Conservation (phyloP, 2,329 filamentous ascomycete species). For the Huntiella moniliformis region DNA sequence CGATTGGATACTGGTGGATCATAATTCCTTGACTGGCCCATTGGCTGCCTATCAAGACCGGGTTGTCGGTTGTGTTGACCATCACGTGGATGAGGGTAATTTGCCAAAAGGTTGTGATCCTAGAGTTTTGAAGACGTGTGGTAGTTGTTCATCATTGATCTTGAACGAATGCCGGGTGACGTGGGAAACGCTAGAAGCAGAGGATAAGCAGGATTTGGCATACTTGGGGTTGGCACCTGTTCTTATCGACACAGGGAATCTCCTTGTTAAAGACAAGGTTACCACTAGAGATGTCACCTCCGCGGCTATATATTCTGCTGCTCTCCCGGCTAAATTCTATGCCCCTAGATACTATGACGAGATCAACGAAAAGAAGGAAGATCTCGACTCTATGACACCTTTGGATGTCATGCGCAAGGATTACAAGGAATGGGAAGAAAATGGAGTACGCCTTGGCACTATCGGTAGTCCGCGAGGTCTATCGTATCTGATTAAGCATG, state of each 20-base stretch:
- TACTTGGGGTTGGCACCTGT: constrained; percentile 51
- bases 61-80: constrained; percentile 53
- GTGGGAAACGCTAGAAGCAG: constrained; percentile 27
- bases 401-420: constrained; percentile 60
- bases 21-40: constrained; percentile 51
- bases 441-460: constrained; percentile 42
- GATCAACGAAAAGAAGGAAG: constrained; percentile 45
- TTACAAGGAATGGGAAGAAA: constrained; percentile 61
- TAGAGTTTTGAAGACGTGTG: constrained; percentile 44
- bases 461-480: constrained; percentile 43
- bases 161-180: constrained; percentile 35
- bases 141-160: constrained; percentile 57
- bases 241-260: constrained; percentile 52
- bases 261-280: constrained; percentile 45
- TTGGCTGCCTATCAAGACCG: constrained; percentile 32
- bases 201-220: constrained; percentile 27
- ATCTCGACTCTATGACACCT: constrained; percentile 41
- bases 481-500: constrained; percentile 37
- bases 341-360: constrained; percentile 34
- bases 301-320: constrained; percentile 40
- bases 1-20: constrained; percentile 59
- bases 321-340: constrained; percentile 16
- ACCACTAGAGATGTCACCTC: constrained; percentile 41
- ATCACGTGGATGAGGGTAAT: constrained; percentile 53
- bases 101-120: constrained; percentile 30